Evolutionary conservation across 768 basidiomycete genomes (phyloP).

Genomic region (Pisolithus orientalis): DNA sequence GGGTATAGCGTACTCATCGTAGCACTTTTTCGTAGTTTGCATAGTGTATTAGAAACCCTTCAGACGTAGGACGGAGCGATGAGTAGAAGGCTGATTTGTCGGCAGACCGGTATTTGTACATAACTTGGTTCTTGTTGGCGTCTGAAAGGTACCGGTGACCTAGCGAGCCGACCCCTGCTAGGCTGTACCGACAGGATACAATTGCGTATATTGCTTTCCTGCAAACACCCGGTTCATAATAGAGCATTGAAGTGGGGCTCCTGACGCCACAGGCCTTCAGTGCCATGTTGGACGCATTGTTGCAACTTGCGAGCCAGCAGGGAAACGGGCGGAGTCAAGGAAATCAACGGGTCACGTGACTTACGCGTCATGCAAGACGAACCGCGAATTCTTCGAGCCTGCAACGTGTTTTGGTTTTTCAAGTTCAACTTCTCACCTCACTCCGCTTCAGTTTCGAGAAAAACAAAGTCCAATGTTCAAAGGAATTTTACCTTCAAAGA

Average conservation of each 20-base stretch:
- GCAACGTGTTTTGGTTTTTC: constrained; percentile 3
- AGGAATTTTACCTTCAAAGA: constrained; percentile 65
- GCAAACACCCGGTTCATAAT: too few relatives aligned
- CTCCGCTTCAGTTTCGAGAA: constrained; percentile 1
- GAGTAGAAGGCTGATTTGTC: not conserved
- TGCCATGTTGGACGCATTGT: not conserved
- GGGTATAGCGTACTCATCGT: not conserved
- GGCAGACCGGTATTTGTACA: not conserved
- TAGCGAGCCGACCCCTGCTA: not conserved
- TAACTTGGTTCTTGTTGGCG: not conserved
- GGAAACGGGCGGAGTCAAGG: not conserved
- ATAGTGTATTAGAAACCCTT: not conserved
- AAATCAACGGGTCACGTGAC: constrained; percentile 30
- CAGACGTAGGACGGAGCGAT: not conserved
- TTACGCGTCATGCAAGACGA: constrained; percentile 24
- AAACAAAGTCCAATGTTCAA: constrained; percentile 59
- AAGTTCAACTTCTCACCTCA: not conserved
- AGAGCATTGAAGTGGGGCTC: not conserved
- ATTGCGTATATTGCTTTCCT: too few relatives aligned
- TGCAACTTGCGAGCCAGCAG: too few relatives aligned
- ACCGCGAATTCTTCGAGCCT: constrained; percentile 16
- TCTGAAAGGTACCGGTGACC: not conserved
- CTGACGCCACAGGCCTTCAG: not conserved
- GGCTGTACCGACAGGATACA: too few relatives aligned
- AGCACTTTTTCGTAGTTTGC: not conserved